These are phyloP conservation scores for Parafenestella ontariensis DNA, from an alignment of 2,329 filamentous ascomycete species.

Conservation along the genomic window DNA sequence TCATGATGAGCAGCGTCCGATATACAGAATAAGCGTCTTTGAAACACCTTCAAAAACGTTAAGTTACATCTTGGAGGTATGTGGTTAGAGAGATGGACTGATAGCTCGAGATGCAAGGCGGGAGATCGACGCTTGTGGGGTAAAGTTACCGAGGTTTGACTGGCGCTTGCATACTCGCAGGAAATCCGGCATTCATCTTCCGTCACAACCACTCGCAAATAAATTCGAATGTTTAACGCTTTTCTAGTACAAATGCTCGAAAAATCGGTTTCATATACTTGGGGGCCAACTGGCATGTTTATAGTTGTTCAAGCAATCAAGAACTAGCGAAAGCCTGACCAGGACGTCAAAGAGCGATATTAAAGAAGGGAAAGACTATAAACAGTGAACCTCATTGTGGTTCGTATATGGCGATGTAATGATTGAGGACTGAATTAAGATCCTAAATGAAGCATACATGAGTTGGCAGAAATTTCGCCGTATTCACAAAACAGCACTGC, in stretches of 20 bases:
- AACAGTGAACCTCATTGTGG: no score
- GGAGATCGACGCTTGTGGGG: constrained; percentile 9
- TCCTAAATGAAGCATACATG: not conserved
- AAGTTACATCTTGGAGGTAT: not conserved
- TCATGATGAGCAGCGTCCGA: constrained; percentile 18
- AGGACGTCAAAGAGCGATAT: not conserved
- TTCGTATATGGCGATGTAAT: no score
- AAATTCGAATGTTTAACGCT: not conserved
- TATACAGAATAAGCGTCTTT: not conserved
- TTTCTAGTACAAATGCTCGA: not conserved
- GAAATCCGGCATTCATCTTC: not conserved
- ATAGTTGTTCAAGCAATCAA: not conserved
- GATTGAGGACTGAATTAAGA: not conserved
- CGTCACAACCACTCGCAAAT: not conserved
- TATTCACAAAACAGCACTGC: no score
- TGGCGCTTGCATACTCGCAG: not conserved
- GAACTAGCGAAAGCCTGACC: not conserved
- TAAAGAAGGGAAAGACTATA: not conserved
- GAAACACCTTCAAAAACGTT: not conserved
- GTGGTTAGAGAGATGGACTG: not conserved
- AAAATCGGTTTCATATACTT: not conserved
- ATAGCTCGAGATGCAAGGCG: not conserved
- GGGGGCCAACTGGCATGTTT: not conserved
- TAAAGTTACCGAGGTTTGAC: constrained; percentile 7
- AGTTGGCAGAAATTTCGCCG: not conserved